Base-by-base conservation (phyloP, 345 rosid genomes). In the Kernera saxatilis region DNA sequence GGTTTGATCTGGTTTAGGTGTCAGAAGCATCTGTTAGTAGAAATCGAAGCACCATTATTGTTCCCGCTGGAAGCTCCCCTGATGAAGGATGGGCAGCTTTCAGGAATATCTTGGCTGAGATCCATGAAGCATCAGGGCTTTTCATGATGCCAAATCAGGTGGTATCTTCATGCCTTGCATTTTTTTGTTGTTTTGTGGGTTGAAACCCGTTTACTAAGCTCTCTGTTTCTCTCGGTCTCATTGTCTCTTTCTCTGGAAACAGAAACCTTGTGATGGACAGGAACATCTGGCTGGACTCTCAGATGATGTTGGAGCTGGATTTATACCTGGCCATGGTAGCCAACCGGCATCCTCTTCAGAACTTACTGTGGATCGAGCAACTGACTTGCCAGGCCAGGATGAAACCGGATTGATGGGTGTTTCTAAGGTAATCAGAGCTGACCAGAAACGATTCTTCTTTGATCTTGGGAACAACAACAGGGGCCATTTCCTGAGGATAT, bases 11-110 rank as follows among this genome's bases (percentile, higher is more conserved):
- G 29, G 53, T 21, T 8, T 75, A 94, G 99, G 95, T 94, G 15
- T 91, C 97, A 45, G 99, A 94, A 84, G 97, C 99, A 78, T 91
- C 97, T 25, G 88, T 91, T 26, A 91, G 87, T 78, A 86, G 99
- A 80, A 91, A 88, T 69, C 91, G 97, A 58, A 94, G 97, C 74
- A 94, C 97, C 54, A 94, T 94, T 53, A 91, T 94, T 52, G 95
- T 94, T 51, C 97, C 99, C 22, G 97, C 97, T 37, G 97, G 99
- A 67, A 91, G 73, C 74, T 44, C 88, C 13, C 77, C 86, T 62
- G 96, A 91, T 75, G 99, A 91, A 88, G 99, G 99, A 10, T 94
- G 97, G 99, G 83, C 96, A 35, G 91, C 97, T 60, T 94, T 94
- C 74, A 86, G 97, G 84, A 85, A 91, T 74, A 89, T 94, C 27